Percentiles rank a stretch among this genome's conserved stretches.
Conservation (phyloP, 2,329 filamentous ascomycete genomes). For the Tothia fuscella region DNA sequence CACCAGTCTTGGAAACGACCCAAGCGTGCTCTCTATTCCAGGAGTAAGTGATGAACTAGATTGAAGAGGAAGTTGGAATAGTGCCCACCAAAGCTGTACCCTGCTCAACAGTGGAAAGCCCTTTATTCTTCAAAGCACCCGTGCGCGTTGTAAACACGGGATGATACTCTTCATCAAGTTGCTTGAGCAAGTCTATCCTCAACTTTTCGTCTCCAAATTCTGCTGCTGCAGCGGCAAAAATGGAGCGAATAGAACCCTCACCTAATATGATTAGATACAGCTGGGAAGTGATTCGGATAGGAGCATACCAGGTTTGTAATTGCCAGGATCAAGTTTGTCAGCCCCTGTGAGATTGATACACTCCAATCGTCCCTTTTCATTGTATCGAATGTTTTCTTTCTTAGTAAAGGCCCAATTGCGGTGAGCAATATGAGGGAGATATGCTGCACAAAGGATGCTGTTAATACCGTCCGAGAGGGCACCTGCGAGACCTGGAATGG, state of each 20-base stretch:
- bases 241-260: conserved; percentile 1
- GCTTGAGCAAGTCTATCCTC: conserved; percentile 1
- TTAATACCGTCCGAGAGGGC: conserved; percentile 4
- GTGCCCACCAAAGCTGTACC: conserved; percentile 3
- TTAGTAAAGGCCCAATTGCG: conserved; percentile 9
- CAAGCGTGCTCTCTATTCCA: conserved; percentile 3
- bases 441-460: conserved; percentile 4
- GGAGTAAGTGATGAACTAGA: background rate
- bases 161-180: conserved; percentile 8
- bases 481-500: conserved; percentile 11
- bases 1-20: conserved; percentile 2
- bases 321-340: conserved; percentile 13
- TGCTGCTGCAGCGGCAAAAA: conserved; percentile 5
- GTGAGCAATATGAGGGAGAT: conserved; percentile 10
- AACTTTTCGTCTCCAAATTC: conserved; percentile 12
- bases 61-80: background rate
- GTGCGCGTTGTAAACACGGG: conserved; percentile 5
- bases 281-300: background rate
- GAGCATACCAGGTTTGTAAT: conserved; percentile 11
- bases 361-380: conserved; percentile 4
- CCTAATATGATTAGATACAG: background rate
- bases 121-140: conserved; percentile 9
- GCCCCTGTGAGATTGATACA: conserved; percentile 11
- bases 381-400: conserved; percentile 4
- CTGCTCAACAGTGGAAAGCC: conserved; percentile 6